Percentiles rank a stretch among this genome's conserved stretches.
Evolutionary conservation across 768 basidiomycete species (phyloP).

Genomic region (Multifurca ochricompacta): DNA sequence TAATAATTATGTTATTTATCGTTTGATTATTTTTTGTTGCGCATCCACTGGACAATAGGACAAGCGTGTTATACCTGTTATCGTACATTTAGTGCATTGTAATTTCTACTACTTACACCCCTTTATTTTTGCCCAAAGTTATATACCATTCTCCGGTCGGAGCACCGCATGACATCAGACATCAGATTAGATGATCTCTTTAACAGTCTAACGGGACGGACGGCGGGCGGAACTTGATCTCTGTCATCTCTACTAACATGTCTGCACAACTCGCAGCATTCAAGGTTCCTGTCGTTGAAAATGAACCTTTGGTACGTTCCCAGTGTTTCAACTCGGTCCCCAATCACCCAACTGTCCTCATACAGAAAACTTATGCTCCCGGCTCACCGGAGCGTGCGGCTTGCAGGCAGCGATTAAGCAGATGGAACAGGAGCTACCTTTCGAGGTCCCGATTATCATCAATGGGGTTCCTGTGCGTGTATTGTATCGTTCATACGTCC

Average conservation of each 20-base stretch:
- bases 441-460: slow-evolving; percentile 89
- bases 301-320: slow-evolving; percentile 86
- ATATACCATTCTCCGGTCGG: too few relatives aligned
- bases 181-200: not conserved
- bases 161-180: too few relatives aligned
- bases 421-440: slow-evolving; percentile 79
- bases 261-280: slow-evolving; percentile 70
- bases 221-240: slow-evolving; percentile 8
- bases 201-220: too few relatives aligned
- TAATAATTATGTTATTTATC: not conserved
- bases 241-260: slow-evolving; percentile 24
- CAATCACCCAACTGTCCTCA: not conserved
- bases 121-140: not conserved
- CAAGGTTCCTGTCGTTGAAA: slow-evolving; percentile 77
- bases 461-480: slow-evolving; percentile 76
- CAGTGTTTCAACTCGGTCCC: not conserved
- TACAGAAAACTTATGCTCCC: slow-evolving; percentile 66
- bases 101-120: too few relatives aligned
- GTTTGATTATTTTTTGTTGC: not conserved
- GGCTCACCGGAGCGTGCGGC: slow-evolving; percentile 71
- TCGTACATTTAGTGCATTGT: too few relatives aligned
- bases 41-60: not conserved
- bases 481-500: not conserved
- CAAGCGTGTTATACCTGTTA: not conserved
- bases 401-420: slow-evolving; percentile 65